Evolutionary conservation across 2,329 filamentous ascomycete genomes (phyloP).

Genomic region (Xylaria sp.): DNA sequence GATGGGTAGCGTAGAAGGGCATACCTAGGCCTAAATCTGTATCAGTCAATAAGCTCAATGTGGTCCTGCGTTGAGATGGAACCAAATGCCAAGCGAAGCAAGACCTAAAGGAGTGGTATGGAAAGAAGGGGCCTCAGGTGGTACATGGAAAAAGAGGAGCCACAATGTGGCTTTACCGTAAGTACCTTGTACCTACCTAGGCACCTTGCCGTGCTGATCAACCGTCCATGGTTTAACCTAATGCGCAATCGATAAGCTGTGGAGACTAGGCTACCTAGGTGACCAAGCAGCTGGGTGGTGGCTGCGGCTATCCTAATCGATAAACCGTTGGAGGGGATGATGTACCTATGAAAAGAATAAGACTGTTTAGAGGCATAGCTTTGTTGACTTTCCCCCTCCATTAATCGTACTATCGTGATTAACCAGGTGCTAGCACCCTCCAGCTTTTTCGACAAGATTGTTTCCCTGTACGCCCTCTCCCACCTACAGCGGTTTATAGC

Average conservation of each 20-base stretch:
- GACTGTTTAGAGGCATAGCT: constrained; percentile 26
- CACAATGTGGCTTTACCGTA: constrained; percentile 25
- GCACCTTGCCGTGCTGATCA: background rate
- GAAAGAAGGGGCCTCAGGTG: background rate
- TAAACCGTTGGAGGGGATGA: constrained; percentile 31
- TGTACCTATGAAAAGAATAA: constrained; percentile 26
- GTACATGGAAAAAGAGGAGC: constrained; percentile 13
- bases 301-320: constrained; percentile 26
- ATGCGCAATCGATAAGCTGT: background rate
- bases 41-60: constrained; percentile 36
- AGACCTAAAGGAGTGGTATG: background rate
- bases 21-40: constrained; percentile 17
- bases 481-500: constrained; percentile 20
- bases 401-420: constrained; percentile 35
- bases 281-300: background rate
- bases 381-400: constrained; percentile 40
- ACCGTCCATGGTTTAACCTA: too few relatives aligned
- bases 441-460: constrained; percentile 32
- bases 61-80: constrained; percentile 29
- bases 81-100: constrained; percentile 31
- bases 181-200: background rate
- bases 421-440: constrained; percentile 15
- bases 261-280: background rate
- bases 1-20: constrained; percentile 14
- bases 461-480: constrained; percentile 26